Evolutionary conservation across 2,329 filamentous ascomycete species (phyloP), one percentile per base, ranked within the genome.

Genomic region (Penicillium sp.): DNA sequence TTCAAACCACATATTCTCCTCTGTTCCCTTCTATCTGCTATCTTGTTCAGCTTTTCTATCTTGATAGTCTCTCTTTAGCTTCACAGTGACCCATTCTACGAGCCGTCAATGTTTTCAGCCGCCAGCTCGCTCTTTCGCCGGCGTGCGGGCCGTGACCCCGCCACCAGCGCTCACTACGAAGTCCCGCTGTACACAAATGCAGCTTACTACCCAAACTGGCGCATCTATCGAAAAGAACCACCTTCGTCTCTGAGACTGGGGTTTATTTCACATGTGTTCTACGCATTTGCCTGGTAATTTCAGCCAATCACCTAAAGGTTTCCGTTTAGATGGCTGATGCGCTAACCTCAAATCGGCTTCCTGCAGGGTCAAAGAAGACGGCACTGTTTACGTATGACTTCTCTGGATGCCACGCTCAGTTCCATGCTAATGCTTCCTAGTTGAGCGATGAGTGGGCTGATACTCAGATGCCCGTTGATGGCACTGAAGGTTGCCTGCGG

Each of bases 191-290:
- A 70, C 62, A 65, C 83, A 66, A 94, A 94, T 72, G 89, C 87
- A 21, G 88, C 91, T 16, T 94, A 93, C 75, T 94, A 90, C 71
- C 88, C 89, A n/a, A 93, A 90, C 73, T 86, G 84, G 76, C 80
- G 86, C 54, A 83, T 91, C 61, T 91, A 92, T 73, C 80, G 82
- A 53, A 83, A 87, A 59, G 84, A 90, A 64, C 88, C 88, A 14
- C 90, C 90, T 0, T 88, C 84, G 1, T 85, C 85, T 51, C 77
- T 93, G 67, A 89, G 89, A 69, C 85, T 90, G 70, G 84, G 84
- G 60, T 89, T 88, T 65, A 86, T 93, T 65, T 92, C 88, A 61
- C 88, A 91, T 67, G 85, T 92, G 24, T 92, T 92, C 73, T 93
- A 93, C 69, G 88, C 89, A 11, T 92, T 90, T 81, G 89, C 89